Percentiles rank a stretch among this genome's conserved stretches.
Evolutionary conservation across 2,329 filamentous ascomycete species (phyloP).

Genomic region (Paecilomyces fulvus): DNA sequence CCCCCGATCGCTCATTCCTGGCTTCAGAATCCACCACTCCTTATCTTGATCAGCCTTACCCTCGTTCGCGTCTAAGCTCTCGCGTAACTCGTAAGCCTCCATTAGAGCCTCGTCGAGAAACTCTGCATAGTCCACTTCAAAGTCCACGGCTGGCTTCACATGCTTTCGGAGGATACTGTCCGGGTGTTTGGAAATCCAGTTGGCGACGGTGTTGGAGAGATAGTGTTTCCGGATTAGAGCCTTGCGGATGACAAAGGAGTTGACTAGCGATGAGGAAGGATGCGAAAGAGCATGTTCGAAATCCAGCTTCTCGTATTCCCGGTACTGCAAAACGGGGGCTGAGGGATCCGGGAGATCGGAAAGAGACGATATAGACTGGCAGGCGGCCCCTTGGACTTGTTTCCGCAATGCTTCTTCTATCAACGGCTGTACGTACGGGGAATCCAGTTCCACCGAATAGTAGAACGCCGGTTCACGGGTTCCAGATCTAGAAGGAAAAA

Average conservation of each 20-base stretch:
- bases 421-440: slow-evolving; percentile 80
- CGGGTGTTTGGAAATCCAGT: slow-evolving; percentile 81
- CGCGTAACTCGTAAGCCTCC: slow-evolving; percentile 79
- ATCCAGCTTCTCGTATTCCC: slow-evolving; percentile 78
- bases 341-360: slow-evolving; percentile 39
- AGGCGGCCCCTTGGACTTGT: slow-evolving; percentile 47
- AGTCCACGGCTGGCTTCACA: slow-evolving; percentile 70
- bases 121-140: slow-evolving; percentile 94
- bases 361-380: slow-evolving; percentile 47
- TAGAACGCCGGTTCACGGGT: slow-evolving; percentile 44
- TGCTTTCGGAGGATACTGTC: slow-evolving; percentile 58
- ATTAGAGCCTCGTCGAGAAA: slow-evolving; percentile 89
- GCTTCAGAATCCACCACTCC: slow-evolving; percentile 98
- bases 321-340: slow-evolving; percentile 63
- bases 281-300: slow-evolving; percentile 65
- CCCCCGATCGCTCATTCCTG: slow-evolving; percentile 92
- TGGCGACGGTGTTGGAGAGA: slow-evolving; percentile 70
- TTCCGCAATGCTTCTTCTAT: slow-evolving; percentile 63
- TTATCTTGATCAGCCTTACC: slow-evolving; percentile 52
- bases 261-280: slow-evolving; percentile 58
- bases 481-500: slow-evolving; percentile 23
- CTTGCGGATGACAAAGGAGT: slow-evolving; percentile 92
- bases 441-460: slow-evolving; percentile 75
- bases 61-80: slow-evolving; percentile 65
- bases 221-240: slow-evolving; percentile 96